phyloP scores from a whole-genome alignment of 768 basidiomycete species.

The Lactarius akahatsu region DNA sequence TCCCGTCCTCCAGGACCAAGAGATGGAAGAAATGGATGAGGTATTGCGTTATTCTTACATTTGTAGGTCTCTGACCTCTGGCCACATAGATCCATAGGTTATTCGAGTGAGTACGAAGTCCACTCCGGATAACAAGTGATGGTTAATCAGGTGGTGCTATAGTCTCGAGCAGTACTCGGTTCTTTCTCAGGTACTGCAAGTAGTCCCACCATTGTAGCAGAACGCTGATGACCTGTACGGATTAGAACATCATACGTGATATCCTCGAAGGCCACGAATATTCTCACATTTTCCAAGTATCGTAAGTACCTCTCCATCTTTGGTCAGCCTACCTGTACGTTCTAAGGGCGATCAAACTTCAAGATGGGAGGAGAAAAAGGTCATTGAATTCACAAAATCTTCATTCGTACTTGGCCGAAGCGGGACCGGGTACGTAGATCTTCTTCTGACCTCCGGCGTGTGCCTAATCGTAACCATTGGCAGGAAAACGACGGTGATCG shows the following conservation, averaged over 20 bases:
- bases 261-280: constrained; percentile 24
- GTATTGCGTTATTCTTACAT: not conserved
- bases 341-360: not conserved
- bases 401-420: constrained; percentile 46
- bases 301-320: constrained; percentile 11
- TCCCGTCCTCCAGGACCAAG: not conserved
- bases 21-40: constrained; percentile 15
- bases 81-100: constrained; percentile 13
- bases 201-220: too few relatives aligned
- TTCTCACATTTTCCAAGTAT: constrained; percentile 24
- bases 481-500: constrained; percentile 75
- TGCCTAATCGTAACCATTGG: not conserved
- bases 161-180: constrained; percentile 27
- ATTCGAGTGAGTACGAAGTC: constrained; percentile 16
- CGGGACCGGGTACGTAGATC: constrained; percentile 59
- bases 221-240: not conserved
- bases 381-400: constrained; percentile 23
- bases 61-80: not conserved
- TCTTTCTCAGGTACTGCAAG: constrained; percentile 14
- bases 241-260: constrained; percentile 15
- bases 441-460: not conserved
- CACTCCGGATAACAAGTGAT: not conserved
- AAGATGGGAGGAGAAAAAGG: constrained; percentile 24
- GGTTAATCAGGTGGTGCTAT: not conserved
- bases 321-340: not conserved